Evolutionary conservation across 345 rosid species (phyloP), one percentile per base, ranked within the genome.

Genomic region (Melaleuca alternifolia): DNA sequence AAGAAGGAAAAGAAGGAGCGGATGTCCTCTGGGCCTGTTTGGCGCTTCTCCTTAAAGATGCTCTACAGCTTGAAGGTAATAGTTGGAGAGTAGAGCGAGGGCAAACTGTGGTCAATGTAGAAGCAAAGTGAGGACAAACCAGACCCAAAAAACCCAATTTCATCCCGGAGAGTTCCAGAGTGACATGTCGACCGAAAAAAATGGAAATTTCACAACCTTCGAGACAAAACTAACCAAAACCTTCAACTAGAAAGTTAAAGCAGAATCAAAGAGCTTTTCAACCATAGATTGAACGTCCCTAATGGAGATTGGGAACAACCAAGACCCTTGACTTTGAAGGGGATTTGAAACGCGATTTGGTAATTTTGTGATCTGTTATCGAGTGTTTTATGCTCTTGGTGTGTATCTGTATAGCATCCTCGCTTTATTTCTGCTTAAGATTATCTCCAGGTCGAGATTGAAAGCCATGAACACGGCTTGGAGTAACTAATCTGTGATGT

Each of bases 251-350:
- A 41, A 4, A 41, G 41, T 41, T 41, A 41, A 54, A 54, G 57
- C 7, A 21, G 11, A 54, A 2, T 54, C 2, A 21, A 21, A 54
- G 20, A 54, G 20, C 11, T 54, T 21, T 23, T 5, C 0, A 21
- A 54, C 0, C 11, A 54, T 54, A 54, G 0, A 4, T 54, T 0
- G 2, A 2, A 4, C 0, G 12, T 9, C 1, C 2, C 2, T 21
- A 9, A 0, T 54, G 6, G 11, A 54, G 6, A 23, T 54, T 0
- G 4, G 28, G 61, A 56, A 56, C 28, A 56, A 12, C 10, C 59
- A 54, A 41, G 26, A 54, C 59, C 0, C n/a, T n/a, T 56, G 61
- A 56, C 0, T 56, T 56, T 23, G n/a, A 56, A 23, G 61, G 61
- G 61, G 12, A 4, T 56, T 56, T 54, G 23, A 21, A 23, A n/a